Conservation (phyloP, 805 yeast genomes). For the Yarrowia hollandica region DNA sequence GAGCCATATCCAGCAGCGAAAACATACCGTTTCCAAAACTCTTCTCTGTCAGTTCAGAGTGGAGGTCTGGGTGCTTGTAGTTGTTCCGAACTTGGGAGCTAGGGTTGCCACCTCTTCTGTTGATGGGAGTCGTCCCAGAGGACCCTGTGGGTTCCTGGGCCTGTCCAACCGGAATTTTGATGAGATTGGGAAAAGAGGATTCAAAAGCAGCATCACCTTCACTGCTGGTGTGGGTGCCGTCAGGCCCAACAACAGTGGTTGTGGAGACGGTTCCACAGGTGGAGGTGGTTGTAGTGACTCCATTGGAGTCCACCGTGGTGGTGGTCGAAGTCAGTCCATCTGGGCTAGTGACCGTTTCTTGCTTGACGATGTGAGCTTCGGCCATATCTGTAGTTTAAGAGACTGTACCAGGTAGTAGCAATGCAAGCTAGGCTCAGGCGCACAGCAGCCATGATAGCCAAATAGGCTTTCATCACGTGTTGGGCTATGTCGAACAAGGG, state of each 20-base stretch:
- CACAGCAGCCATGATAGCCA: background rate
- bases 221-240: slow-evolving; percentile 3
- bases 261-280: slow-evolving; percentile 22
- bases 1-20: slow-evolving; percentile 19
- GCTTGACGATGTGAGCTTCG: background rate
- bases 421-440: too few relatives aligned
- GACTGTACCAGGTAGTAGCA: slow-evolving; percentile 15
- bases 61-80: slow-evolving; percentile 32
- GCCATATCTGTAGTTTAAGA: background rate
- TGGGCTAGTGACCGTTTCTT: slow-evolving; percentile 13
- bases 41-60: slow-evolving; percentile 36
- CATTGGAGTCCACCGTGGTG: slow-evolving; percentile 9
- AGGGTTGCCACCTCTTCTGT: slow-evolving; percentile 13
- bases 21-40: slow-evolving; percentile 35
- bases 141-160: slow-evolving; percentile 4
- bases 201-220: slow-evolving; percentile 1
- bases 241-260: slow-evolving; percentile 15
- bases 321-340: slow-evolving; percentile 13
- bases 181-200: background rate
- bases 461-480: slow-evolving; percentile 19
- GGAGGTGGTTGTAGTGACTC: slow-evolving; percentile 20
- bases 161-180: slow-evolving; percentile 17
- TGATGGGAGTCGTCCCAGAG: slow-evolving; percentile 13
- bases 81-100: background rate
- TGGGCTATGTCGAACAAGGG: background rate